phyloP scores from a whole-genome alignment of 768 basidiomycete genomes.

The Russula sp. region DNA sequence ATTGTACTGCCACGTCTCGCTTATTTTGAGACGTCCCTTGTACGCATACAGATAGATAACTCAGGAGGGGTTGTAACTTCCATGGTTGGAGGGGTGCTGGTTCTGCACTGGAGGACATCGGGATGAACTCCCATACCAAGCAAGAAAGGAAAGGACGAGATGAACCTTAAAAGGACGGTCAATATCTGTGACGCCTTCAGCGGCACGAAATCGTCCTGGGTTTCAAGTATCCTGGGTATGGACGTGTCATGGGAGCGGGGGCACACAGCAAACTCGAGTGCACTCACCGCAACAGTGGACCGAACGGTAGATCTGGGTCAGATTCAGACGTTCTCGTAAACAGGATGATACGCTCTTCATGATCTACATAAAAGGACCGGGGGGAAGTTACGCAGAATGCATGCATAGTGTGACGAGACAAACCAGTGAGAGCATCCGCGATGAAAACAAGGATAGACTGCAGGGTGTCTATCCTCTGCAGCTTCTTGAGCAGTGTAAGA shows the following conservation, averaged over 20 bases:
- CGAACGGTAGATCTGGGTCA: constrained; percentile 78
- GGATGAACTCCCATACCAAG: not conserved
- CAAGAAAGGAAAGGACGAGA: constrained; percentile 28
- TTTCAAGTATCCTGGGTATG: constrained; percentile 57
- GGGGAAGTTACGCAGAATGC: not conserved
- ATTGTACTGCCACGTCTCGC: constrained; percentile 88
- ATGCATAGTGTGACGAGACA: constrained; percentile 21
- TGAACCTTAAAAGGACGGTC: constrained; percentile 73
- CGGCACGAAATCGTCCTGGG: constrained; percentile 93
- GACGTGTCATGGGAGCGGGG: constrained; percentile 15
- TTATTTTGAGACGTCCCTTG: constrained; percentile 47
- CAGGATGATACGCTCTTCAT: constrained; percentile 77
- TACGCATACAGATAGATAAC: constrained; percentile 26
- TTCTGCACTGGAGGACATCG: constrained; percentile 25
- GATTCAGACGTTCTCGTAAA: constrained; percentile 53
- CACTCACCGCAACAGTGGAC: constrained; percentile 64
- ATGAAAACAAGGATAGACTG: constrained; percentile 82
- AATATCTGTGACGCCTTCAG: constrained; percentile 84
- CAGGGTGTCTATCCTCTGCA: constrained; percentile 80
- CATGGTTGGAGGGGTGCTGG: constrained; percentile 24
- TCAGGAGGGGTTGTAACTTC: constrained; percentile 31
- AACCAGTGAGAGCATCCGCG: constrained; percentile 80
- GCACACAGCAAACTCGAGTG: not conserved
- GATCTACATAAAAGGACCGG: constrained; percentile 42
- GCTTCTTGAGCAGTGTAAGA: constrained; percentile 80